Percentiles rank a stretch among this genome's conserved stretches.
Conservation (phyloP, 1,284 basidiomycete genomes). For the Austropuccinia psidii region DNA sequence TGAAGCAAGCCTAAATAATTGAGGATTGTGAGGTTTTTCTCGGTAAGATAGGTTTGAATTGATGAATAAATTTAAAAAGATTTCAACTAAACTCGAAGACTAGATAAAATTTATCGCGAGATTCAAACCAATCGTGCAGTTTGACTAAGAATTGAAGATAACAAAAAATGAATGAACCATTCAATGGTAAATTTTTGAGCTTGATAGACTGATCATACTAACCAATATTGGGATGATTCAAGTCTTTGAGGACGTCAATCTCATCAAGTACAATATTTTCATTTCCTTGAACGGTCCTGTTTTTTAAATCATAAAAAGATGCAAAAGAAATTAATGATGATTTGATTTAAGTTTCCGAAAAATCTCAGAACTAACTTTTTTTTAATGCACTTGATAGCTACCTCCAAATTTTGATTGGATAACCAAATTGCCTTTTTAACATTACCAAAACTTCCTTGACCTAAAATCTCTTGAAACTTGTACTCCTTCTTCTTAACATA, state of each 20-base stretch:
- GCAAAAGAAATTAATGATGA: slow-evolving; percentile 55
- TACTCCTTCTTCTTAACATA: slow-evolving; percentile 42
- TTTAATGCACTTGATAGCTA: slow-evolving; percentile 56
- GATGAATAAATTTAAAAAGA: no score
- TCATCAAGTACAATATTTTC: slow-evolving; percentile 73
- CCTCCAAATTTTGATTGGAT: slow-evolving; percentile 54
- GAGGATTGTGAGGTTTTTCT: background rate
- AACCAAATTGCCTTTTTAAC: slow-evolving; percentile 53
- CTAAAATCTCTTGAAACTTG: slow-evolving; percentile 58
- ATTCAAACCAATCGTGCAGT: slow-evolving; percentile 89
- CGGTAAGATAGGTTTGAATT: background rate
- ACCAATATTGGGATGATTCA: slow-evolving; percentile 78
- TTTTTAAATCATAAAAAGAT: no score
- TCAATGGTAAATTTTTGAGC: background rate
- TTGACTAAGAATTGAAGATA: slow-evolving; percentile 57
- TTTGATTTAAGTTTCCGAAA: background rate
- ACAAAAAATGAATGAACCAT: slow-evolving; percentile 40
- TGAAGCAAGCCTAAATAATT: slow-evolving; percentile 9
- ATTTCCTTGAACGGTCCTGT: slow-evolving; percentile 67
- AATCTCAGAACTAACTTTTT: slow-evolving; percentile 57
- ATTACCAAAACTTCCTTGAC: slow-evolving; percentile 62
- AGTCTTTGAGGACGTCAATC: slow-evolving; percentile 76
- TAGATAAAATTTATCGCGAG: slow-evolving; percentile 57
- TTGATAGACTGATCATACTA: background rate
- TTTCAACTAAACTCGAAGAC: slow-evolving; percentile 20